Evolutionary conservation across 345 rosid species (phyloP), one percentile per base, ranked within the genome.

Genomic region (Citrus maxima): DNA sequence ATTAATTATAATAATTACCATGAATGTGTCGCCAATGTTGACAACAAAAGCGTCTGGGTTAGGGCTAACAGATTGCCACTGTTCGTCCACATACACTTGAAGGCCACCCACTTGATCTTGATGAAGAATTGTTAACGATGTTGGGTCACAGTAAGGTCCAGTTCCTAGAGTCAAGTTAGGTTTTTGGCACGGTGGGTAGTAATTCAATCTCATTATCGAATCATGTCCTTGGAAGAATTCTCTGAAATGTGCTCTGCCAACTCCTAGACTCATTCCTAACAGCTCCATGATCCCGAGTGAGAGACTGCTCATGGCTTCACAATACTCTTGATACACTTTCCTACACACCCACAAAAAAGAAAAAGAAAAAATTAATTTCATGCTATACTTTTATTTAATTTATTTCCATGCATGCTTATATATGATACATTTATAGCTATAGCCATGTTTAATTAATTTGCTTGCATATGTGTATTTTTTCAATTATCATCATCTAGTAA

Each of bases 131-230:
- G 96, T 90, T 75, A 92, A 79, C 25, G 96, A 87, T 1, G 92
- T 89, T 4, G 96, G 96, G 67, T 92, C 96, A 12, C 91, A 88
- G 73, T 92, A 93, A 77, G 96, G 93, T 22, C 96, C 93, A 0
- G 92, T 92, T 70, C 93, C 93, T 4, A 92, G 78, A 12, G 92
- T 86, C 61, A 84, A 83, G 14, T 90, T 81, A 6, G 96, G 92
- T 68, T 81, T 84, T 73, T 84, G 91, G 77, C 96, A 92, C 5
- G 89, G 88, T 0, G 93, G 93, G 24, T 92, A 90, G 83, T 85
- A 84, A 64, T 92, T 92, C 21, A 92, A 64, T 72, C 96, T 86
- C 92, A 92, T 84, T 77, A 92, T 88, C 4, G 96, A 92, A 70
- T 92, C 93, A 24, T 89, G 84, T 21, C 77, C 92, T 67, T 75